phyloP scores from a whole-genome alignment of 140 eudicot genomes.

The Oenanthe javanica region DNA sequence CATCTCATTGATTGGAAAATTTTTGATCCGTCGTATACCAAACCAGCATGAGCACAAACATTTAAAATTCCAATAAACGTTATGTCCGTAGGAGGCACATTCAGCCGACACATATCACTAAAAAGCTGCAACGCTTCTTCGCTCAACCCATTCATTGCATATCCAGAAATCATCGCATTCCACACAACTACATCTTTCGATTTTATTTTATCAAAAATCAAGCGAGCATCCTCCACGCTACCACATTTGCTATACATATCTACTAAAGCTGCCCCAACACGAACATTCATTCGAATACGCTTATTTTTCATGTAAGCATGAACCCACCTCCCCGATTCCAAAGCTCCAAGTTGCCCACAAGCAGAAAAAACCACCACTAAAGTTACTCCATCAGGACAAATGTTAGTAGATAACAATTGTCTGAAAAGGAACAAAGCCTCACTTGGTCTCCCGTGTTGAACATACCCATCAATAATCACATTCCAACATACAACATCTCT shows the following conservation, averaged over 20 bases:
- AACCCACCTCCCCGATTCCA: slow-evolving; percentile 74
- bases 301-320: slow-evolving; percentile 47
- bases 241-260: slow-evolving; percentile 91
- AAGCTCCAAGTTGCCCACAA: slow-evolving; percentile 77
- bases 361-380: slow-evolving; percentile 61
- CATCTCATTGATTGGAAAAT: slow-evolving; percentile 46
- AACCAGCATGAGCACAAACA: slow-evolving; percentile 83
- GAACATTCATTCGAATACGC: slow-evolving; percentile 29
- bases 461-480: slow-evolving; percentile 85
- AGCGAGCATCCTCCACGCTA: slow-evolving; percentile 54
- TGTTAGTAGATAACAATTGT: slow-evolving; percentile 30
- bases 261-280: slow-evolving; percentile 61
- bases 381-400: slow-evolving; percentile 56
- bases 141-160: slow-evolving; percentile 63
- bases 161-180: slow-evolving; percentile 79
- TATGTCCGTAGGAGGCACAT: slow-evolving; percentile 41
- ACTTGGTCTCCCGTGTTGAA: slow-evolving; percentile 46
- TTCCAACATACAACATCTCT: slow-evolving; percentile 78
- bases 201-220: slow-evolving; percentile 42
- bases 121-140: slow-evolving; percentile 51
- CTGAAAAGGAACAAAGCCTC: slow-evolving; percentile 65
- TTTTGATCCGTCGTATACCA: slow-evolving; percentile 47
- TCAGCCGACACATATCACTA: slow-evolving; percentile 27
- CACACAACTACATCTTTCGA: slow-evolving; percentile 56
- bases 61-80: slow-evolving; percentile 69